Conservation (phyloP, 1,284 basidiomycete species). For the Leccinum variabile region DNA sequence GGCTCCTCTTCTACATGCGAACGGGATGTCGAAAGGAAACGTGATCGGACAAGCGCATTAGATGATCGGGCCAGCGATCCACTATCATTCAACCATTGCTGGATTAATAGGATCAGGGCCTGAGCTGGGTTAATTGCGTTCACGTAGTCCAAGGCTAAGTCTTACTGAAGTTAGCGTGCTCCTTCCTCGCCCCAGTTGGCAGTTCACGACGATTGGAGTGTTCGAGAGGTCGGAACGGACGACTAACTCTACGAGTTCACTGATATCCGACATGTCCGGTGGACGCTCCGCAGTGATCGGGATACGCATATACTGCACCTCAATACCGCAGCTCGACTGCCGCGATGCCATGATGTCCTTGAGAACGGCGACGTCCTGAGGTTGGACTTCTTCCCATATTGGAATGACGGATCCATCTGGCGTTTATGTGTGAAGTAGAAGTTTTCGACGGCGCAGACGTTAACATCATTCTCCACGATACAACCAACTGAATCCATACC, state of each 20-base stretch:
- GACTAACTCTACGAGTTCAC: conserved; percentile 81
- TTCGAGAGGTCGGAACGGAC: conserved; percentile 69
- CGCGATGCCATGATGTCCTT: conserved; percentile 86
- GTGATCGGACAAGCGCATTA: conserved; percentile 32
- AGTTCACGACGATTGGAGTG: conserved; percentile 92
- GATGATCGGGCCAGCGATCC: conserved; percentile 43
- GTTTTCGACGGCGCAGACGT: conserved; percentile 32
- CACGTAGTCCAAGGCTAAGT: conserved; percentile 5
- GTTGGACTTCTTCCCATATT: conserved; percentile 89
- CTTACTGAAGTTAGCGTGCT: conserved; percentile 85
- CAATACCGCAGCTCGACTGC: conserved; percentile 46
- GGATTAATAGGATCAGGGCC: conserved; percentile 85
- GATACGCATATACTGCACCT: conserved; percentile 81
- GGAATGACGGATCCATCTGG: conserved; percentile 89
- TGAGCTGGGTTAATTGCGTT: conserved; percentile 31
- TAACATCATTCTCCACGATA: neutral
- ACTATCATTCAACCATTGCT: conserved; percentile 74
- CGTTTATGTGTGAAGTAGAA: conserved; percentile 90
- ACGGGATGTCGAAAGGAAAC: conserved; percentile 43
- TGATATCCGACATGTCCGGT: conserved; percentile 69
- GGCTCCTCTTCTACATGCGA: conserved; percentile 32
- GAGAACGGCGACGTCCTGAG: conserved; percentile 80
- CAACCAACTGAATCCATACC: conserved; percentile 41
- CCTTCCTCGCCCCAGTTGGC: conserved; percentile 94
- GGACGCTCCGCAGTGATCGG: conserved; percentile 87